phyloP scores from a whole-genome alignment of 257 asterid species.

The Eucommia ulmoides region DNA sequence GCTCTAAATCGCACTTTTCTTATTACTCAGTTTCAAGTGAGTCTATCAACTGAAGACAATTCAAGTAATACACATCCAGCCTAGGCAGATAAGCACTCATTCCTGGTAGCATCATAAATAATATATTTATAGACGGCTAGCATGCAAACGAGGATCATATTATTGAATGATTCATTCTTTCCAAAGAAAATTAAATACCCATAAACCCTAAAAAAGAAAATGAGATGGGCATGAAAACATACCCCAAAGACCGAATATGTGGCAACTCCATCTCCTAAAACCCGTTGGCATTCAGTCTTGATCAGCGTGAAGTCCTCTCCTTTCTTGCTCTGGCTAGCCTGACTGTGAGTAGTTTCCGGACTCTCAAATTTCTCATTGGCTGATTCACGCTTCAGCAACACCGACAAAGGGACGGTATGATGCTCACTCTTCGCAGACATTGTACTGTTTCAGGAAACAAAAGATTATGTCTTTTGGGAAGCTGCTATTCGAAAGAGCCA shows the following conservation, averaged over 20 bases:
- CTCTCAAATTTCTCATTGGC: constrained; percentile 88
- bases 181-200: no score
- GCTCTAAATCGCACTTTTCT: no score
- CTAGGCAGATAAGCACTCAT: no score
- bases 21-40: no score
- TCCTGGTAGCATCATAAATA: no score
- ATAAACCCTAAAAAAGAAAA: no score
- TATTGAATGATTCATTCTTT: no score
- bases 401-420: constrained; percentile 84
- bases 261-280: constrained; percentile 82
- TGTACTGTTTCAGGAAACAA: constrained; percentile 16
- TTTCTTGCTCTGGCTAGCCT: constrained; percentile 87
- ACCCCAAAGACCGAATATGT: constrained; percentile 87
- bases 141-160: no score
- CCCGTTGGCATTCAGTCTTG: constrained; percentile 79
- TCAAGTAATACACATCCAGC: no score
- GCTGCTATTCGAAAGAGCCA: background rate
- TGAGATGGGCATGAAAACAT: constrained; percentile 11
- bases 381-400: constrained; percentile 79
- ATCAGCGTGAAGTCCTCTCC: constrained; percentile 85
- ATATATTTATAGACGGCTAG: no score
- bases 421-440: constrained; percentile 87
- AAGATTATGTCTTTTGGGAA: constrained; percentile 5
- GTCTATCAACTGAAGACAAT: no score
- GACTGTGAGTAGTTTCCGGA: constrained; percentile 74